phyloP scores from a whole-genome alignment of 1,284 basidiomycete genomes.

The Leccinum pachyderme region DNA sequence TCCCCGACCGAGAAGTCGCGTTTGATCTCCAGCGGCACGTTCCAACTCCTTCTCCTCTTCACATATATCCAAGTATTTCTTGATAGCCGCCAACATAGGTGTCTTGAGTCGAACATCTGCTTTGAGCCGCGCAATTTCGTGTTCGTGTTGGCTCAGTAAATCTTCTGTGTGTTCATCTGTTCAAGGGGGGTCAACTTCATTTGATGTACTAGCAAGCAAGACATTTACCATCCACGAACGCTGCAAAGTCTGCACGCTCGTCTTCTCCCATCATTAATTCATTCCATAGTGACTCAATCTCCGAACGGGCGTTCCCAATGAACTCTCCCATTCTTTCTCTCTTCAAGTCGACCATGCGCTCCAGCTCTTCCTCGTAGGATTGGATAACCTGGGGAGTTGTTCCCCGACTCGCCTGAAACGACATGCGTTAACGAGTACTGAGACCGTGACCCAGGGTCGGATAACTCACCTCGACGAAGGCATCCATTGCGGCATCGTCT shows the following conservation, averaged over 20 bases:
- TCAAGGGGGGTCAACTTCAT: slow-evolving; percentile 2
- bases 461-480: slow-evolving; percentile 65
- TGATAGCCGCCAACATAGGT: slow-evolving; percentile 73
- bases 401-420: slow-evolving; percentile 52
- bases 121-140: slow-evolving; percentile 79
- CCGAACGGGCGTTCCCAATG: slow-evolving; percentile 77
- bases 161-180: slow-evolving; percentile 91
- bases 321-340: slow-evolving; percentile 86
- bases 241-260: slow-evolving; percentile 78
- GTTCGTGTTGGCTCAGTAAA: slow-evolving; percentile 83
- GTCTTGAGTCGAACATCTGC: slow-evolving; percentile 79
- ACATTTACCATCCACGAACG: slow-evolving; percentile 74
- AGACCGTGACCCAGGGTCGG: no score
- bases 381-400: slow-evolving; percentile 70
- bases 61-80: slow-evolving; percentile 90
- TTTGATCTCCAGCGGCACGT: slow-evolving; percentile 76
- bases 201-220: background rate
- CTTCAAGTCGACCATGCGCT: slow-evolving; percentile 88
- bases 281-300: slow-evolving; percentile 84
- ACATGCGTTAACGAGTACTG: background rate
- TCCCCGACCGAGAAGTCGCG: slow-evolving; percentile 74
- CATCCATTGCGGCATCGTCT: slow-evolving; percentile 70
- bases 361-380: slow-evolving; percentile 87
- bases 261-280: slow-evolving; percentile 83
- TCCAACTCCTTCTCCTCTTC: slow-evolving; percentile 88